Evolutionary conservation across 2,329 filamentous ascomycete genomes (phyloP).

Genomic region (Aspergillus luchuensis): DNA sequence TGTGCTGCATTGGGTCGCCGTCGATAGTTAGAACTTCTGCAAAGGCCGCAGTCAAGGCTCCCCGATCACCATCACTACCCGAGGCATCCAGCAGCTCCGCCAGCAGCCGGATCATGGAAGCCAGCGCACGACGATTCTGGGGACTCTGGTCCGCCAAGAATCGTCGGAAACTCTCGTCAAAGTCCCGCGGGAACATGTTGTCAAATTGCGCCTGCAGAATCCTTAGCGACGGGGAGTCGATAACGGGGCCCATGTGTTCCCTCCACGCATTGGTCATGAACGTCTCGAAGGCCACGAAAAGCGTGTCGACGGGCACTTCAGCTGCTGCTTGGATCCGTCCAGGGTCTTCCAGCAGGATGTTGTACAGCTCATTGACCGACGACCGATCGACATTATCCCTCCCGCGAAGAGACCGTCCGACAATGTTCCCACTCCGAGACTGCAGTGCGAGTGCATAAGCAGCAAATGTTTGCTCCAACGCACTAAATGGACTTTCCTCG

Average conservation of each 20-base stretch:
- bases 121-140: conserved; percentile 73
- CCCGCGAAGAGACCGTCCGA: conserved; percentile 73
- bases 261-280: conserved; percentile 87
- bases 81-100: conserved; percentile 87
- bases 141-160: conserved; percentile 57
- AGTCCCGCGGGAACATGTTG: conserved; percentile 46
- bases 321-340: conserved; percentile 73
- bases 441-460: conserved; percentile 81
- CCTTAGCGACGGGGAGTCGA: conserved; percentile 70
- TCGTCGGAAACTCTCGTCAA: conserved; percentile 60
- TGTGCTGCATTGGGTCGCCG: conserved; percentile 76
- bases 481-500: conserved; percentile 66
- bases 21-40: conserved; percentile 81
- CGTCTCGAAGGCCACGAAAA: conserved; percentile 92
- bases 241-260: conserved; percentile 81
- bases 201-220: conserved; percentile 64
- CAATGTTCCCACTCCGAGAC: conserved; percentile 81
- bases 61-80: conserved; percentile 85
- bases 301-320: conserved; percentile 76
- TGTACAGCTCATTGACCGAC: conserved; percentile 86
- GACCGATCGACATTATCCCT: conserved; percentile 73
- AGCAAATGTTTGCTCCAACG: conserved; percentile 81
- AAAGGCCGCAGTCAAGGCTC: conserved; percentile 84
- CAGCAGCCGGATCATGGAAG: conserved; percentile 79
- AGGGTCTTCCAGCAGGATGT: conserved; percentile 79